These are phyloP conservation scores for Malbranchea zuffiana DNA, from an alignment of 2,329 filamentous ascomycete genomes.

Conservation along the genomic window DNA sequence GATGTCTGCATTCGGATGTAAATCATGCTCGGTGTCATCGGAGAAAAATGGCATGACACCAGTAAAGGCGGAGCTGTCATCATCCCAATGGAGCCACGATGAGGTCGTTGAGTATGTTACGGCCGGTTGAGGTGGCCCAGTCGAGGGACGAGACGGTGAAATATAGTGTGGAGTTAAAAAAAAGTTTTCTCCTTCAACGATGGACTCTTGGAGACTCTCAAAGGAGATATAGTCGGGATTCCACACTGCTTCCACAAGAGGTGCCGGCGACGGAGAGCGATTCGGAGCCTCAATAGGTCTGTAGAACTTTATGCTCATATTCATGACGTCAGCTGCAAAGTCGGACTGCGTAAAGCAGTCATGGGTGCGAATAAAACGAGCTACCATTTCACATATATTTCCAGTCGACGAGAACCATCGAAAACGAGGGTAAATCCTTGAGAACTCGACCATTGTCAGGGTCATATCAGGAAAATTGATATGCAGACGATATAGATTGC, in stretches of 20 bases:
- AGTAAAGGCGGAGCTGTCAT: slow-evolving; percentile 11
- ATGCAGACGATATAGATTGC: background rate
- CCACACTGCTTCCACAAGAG: slow-evolving; percentile 10
- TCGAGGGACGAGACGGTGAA: background rate
- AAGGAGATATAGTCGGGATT: slow-evolving; percentile 11
- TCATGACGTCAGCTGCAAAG: background rate
- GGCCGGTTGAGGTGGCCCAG: background rate
- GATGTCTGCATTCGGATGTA: slow-evolving; percentile 3
- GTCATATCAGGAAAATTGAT: background rate
- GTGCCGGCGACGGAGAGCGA: background rate
- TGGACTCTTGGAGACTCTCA: slow-evolving; percentile 3
- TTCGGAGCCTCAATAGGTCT: background rate
- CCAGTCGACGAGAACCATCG: slow-evolving; percentile 11
- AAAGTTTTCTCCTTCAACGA: slow-evolving; percentile 12
- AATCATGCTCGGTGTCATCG: slow-evolving; percentile 4
- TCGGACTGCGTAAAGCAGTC: slow-evolving; percentile 13
- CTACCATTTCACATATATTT: slow-evolving; percentile 8
- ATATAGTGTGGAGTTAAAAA: slow-evolving; percentile 10
- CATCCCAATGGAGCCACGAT: slow-evolving; percentile 19
- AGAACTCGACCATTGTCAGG: background rate
- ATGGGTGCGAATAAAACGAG: slow-evolving; percentile 14
- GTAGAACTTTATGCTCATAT: slow-evolving; percentile 8
- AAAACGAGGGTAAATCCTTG: background rate
- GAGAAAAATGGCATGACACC: slow-evolving; percentile 19
- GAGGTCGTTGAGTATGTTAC: slow-evolving; percentile 8